Evolutionary conservation across 768 basidiomycete species (phyloP).

Genomic region (Filobasidium wieringae): DNA sequence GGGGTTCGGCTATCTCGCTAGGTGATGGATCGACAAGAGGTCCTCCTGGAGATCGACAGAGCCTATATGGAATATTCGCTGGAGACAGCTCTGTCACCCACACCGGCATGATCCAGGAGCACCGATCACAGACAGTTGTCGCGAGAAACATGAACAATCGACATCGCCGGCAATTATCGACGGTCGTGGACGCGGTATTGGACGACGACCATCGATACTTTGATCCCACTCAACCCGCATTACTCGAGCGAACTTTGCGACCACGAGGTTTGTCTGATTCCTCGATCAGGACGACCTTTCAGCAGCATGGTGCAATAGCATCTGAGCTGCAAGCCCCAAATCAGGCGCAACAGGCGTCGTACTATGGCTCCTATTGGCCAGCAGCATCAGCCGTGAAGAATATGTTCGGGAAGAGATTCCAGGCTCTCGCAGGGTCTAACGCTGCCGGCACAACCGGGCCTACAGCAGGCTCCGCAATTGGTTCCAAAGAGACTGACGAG

Average conservation of each 20-base stretch:
- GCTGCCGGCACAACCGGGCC: neutral
- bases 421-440: conserved; percentile 9
- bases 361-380: neutral
- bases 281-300: conserved; percentile 76
- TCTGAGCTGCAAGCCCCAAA: neutral
- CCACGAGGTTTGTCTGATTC: conserved; percentile 81
- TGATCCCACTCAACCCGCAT: conserved; percentile 41
- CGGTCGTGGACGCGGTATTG: conserved; percentile 9
- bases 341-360: neutral
- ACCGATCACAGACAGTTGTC: conserved; percentile 27
- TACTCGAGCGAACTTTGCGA: conserved; percentile 52
- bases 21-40: conserved; percentile 10
- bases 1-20: conserved; percentile 7
- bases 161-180: conserved; percentile 21
- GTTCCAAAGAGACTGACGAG: neutral
- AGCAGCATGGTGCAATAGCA: conserved; percentile 21
- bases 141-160: conserved; percentile 15
- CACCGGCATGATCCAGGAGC: conserved; percentile 6
- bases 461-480: neutral
- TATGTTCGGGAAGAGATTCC: conserved; percentile 6
- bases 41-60: conserved; percentile 17
- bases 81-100: conserved; percentile 44
- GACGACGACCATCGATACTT: conserved; percentile 21
- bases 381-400: conserved; percentile 3
- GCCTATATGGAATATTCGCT: conserved; percentile 78